Evolutionary conservation across 352 stramenopile species (phyloP), one percentile per base, ranked within the genome.

Genomic region (Peronospora tabacina): DNA sequence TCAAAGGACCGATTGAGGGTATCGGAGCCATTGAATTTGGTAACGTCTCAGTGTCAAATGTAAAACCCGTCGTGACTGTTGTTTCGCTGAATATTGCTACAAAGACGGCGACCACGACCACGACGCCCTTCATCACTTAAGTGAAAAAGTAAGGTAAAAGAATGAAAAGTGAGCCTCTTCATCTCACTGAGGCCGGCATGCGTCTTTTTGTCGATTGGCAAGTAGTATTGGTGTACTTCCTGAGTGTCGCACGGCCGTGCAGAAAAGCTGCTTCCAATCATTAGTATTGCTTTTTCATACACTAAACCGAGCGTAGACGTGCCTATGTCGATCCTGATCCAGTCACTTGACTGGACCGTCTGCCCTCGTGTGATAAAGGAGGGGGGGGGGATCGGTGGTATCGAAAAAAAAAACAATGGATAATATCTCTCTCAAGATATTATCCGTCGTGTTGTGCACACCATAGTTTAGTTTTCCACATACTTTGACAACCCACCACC

Each of bases 251-350:
- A 26, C 5, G 12, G 7, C 28, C 28, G 28, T 32, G 22, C 22
- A 46, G 9, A 50, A 24, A 7, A 19, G 15, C 45, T 65, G 44
- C 52, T 65, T 65, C 52, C 57, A 61, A 65, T 61, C 57, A 43
- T n/a, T 16, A 49, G 43, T 63, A 63, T 63, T 44, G 56, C 51
- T 55, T 54, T 44, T 9, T 32, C 10, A 32, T 5, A 8, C 12
- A 32, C 7, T 4, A 32, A 0, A 26, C 22, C 3, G 4, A 26
- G 22, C 22, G 22, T 16, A 8, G 11, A 36, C n/a, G n/a, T n/a
- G n/a, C 4, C 30, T 35, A 10, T 15, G 16, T 32, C 13, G 50
- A 44, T 55, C 42, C 34, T 26, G 22, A 33, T 42, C 50, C 35
- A 52, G 22, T 52, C 51, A 50, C 39, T 26, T 2, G 7, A 7